phyloP scores from a whole-genome alignment of 257 asterid species.

The Paulownia fortunei region DNA sequence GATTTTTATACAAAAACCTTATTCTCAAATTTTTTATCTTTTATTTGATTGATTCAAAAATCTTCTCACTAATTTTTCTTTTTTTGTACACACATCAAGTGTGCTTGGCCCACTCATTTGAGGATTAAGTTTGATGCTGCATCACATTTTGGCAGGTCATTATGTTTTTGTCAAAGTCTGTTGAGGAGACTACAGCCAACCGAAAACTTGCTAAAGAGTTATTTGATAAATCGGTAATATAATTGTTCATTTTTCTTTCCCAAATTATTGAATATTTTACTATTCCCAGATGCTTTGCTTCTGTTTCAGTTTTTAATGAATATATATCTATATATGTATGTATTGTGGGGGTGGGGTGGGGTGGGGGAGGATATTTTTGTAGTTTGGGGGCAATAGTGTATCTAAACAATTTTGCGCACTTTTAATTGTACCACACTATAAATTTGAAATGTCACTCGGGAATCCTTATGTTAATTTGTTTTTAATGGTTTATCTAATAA shows the following conservation, averaged over 20 bases:
- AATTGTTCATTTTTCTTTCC: conserved; percentile 1
- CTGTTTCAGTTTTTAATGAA: background rate
- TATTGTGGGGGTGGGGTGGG: background rate
- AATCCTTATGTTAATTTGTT: background rate
- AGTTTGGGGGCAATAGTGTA: background rate
- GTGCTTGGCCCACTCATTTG: no score
- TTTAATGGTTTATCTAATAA: conserved; percentile 13
- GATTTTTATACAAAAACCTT: background rate
- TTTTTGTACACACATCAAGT: background rate
- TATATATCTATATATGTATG: no score
- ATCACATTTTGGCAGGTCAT: conserved; percentile 66
- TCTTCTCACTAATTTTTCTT: background rate
- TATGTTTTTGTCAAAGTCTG: conserved; percentile 92
- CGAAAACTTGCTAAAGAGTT: conserved; percentile 90
- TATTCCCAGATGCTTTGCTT: background rate
- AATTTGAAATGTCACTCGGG: background rate
- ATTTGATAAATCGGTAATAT: conserved; percentile 96
- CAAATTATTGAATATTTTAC: background rate
- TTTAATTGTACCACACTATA: background rate
- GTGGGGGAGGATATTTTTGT: background rate
- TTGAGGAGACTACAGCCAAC: conserved; percentile 93
- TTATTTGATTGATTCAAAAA: conserved; percentile 16
- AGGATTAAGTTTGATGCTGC: conserved; percentile 10
- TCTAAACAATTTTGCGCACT: background rate
- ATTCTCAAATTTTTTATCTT: background rate